Base-by-base conservation (phyloP, 352 stramenopile genomes). In the Proteromonas lacertae region DNA sequence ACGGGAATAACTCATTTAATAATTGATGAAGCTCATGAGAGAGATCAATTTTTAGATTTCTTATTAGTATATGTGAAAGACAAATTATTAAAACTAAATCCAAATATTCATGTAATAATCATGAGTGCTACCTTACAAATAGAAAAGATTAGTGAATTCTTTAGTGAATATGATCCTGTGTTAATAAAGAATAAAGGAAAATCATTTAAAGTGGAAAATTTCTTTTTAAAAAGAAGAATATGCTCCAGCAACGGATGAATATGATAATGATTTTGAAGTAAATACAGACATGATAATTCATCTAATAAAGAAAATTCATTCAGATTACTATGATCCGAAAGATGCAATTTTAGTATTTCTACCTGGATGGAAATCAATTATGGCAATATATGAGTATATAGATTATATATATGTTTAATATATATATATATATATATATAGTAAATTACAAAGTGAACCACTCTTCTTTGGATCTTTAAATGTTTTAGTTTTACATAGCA, bases 81-180 rank as follows among this genome's bases (percentile, higher is more conserved):
- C n/a, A n/a, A n/a, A n/a, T n/a, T n/a, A n/a, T n/a, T 51, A 63
- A 35, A 56, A 57, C 13, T 52, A 83, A 43, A 57, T 90, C 16
- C 71, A 78, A 47, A 48, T n/a, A n/a, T n/a, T n/a, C n/a, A n/a
- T n/a, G n/a, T 90, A 1, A 66, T 90, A 25, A 48, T 90, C 5
- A 93, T 93, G 79, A 84, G 64, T 42, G 80, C 80, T 4, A 93
- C 80, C 3, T 78, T 93, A 29, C 69, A 90, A 35, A 69, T 72
- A 2, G 58, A 83, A 20, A 86, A 87, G 35, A 71, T 92, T 41
- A 56, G 64, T 8, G 50, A 64, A 8, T 93, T 91, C 44, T 92
- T 89, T 44, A 52, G 66, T 33, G 55, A 61, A n/a, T n/a, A n/a
- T n/a, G n/a, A n/a, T n/a, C n/a, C n/a, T n/a, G n/a, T n/a, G n/a